Evolutionary conservation across 2,329 filamentous ascomycete genomes (phyloP).

Genomic region (Aciculosporium take): DNA sequence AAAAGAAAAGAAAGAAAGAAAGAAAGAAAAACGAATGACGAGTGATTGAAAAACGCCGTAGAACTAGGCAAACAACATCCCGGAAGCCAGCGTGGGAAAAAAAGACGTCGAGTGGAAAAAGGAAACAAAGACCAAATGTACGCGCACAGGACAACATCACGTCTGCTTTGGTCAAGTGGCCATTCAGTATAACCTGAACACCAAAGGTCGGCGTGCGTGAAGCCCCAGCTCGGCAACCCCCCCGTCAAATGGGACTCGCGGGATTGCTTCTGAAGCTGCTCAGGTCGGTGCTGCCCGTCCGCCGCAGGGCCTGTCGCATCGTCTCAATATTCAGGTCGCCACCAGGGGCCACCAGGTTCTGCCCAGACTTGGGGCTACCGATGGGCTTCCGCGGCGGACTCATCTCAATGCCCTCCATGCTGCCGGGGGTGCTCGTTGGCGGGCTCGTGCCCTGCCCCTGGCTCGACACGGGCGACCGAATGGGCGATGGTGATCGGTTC

Average conservation of each 20-base stretch:
- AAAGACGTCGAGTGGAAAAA: neutral
- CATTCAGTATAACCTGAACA: neutral
- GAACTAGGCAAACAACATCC: neutral
- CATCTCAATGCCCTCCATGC: slow-evolving; percentile 59
- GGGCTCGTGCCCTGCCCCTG: slow-evolving; percentile 55
- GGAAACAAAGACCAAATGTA: neutral
- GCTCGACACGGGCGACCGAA: slow-evolving; percentile 65
- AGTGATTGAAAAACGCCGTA: neutral
- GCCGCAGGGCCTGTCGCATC: slow-evolving; percentile 76
- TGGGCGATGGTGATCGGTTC: slow-evolving; percentile 65
- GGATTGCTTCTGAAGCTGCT: slow-evolving; percentile 40
- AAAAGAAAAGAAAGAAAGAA: slow-evolving; percentile 3
- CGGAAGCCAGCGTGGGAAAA: neutral
- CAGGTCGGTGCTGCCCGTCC: slow-evolving; percentile 74
- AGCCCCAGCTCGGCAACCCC: slow-evolving; percentile 14
- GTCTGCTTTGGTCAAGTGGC: neutral
- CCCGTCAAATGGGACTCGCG: slow-evolving; percentile 40
- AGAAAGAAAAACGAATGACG: neutral
- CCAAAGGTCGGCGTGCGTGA: neutral
- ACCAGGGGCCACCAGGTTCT: slow-evolving; percentile 30
- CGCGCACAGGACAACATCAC: neutral
- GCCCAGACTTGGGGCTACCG: slow-evolving; percentile 47
- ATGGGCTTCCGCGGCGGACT: slow-evolving; percentile 46
- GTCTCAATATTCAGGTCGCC: slow-evolving; percentile 79
- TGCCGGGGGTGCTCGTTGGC: slow-evolving; percentile 61